Conservation (phyloP, 495 filamentous ascomycete genomes). For the Cercophora samala region DNA sequence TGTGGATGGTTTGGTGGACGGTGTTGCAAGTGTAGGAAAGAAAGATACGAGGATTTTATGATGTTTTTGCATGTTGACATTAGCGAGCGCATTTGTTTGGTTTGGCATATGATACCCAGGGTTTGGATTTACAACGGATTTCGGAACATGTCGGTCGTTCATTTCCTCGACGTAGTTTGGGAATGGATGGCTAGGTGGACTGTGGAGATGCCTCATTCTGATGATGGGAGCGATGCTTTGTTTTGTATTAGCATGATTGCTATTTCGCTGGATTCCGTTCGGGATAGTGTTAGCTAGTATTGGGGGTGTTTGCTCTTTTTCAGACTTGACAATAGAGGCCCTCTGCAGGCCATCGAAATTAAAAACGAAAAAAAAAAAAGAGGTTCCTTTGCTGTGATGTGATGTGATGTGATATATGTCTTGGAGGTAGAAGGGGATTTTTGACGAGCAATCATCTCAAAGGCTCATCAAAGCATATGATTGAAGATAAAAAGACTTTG, state of each 20-base stretch:
- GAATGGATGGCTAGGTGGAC: not conserved
- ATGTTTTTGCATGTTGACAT: slow-evolving; percentile 17
- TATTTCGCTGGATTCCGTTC: slow-evolving; percentile 6
- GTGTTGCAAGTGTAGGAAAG: not conserved
- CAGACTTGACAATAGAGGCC: slow-evolving; percentile 23
- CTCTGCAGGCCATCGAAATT: slow-evolving; percentile 20
- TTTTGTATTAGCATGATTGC: slow-evolving; percentile 7
- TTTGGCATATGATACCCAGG: slow-evolving; percentile 32
- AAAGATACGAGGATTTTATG: slow-evolving; percentile 3
- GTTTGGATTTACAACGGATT: slow-evolving; percentile 20
- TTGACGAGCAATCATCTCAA: too few species aligned
- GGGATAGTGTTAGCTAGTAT: slow-evolving; percentile 3
- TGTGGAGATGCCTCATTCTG: slow-evolving; percentile 16
- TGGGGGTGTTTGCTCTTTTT: slow-evolving; percentile 9
- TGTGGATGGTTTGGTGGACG: slow-evolving; percentile 5
- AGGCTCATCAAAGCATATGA: too few species aligned
- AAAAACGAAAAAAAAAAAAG: slow-evolving; percentile 9
- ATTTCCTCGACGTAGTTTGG: slow-evolving; percentile 20
- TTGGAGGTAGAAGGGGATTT: too few species aligned
- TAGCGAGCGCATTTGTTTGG: slow-evolving; percentile 17
- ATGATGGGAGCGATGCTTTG: slow-evolving; percentile 16
- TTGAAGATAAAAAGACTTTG: too few species aligned
- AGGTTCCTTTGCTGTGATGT: not conserved
- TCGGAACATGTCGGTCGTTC: slow-evolving; percentile 32
- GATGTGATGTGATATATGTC: not conserved